These are phyloP conservation scores for Phoma sp. DNA, from an alignment of 2,329 filamentous ascomycete genomes.

Conservation along the genomic window DNA sequence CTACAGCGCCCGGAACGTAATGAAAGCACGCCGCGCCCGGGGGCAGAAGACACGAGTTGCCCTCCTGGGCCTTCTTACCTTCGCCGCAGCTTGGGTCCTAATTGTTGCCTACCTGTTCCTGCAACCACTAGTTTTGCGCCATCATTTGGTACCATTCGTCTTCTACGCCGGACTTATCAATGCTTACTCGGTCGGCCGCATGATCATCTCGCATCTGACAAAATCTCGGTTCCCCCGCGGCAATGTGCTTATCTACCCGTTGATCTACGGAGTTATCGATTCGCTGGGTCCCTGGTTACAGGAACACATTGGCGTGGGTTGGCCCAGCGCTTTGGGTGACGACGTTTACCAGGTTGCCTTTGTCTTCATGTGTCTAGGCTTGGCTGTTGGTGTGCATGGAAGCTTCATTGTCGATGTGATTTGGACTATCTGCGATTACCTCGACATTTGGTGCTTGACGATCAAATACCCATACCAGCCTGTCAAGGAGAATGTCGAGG, in stretches of 20 bases:
- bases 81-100: slow-evolving; percentile 78
- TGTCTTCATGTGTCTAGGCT: slow-evolving; percentile 85
- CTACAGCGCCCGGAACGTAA: slow-evolving; percentile 77
- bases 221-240: slow-evolving; percentile 88
- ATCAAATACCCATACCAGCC: slow-evolving; percentile 81
- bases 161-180: slow-evolving; percentile 91
- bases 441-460: slow-evolving; percentile 97
- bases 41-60: slow-evolving; percentile 76
- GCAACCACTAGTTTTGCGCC: slow-evolving; percentile 81
- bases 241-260: slow-evolving; percentile 82
- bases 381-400: slow-evolving; percentile 89
- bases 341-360: slow-evolving; percentile 90
- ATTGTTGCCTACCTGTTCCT: slow-evolving; percentile 82
- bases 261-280: slow-evolving; percentile 81
- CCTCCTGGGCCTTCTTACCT: slow-evolving; percentile 82
- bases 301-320: slow-evolving; percentile 55
- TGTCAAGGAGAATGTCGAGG: slow-evolving; percentile 39
- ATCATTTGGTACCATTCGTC: slow-evolving; percentile 87
- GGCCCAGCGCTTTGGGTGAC: slow-evolving; percentile 55
- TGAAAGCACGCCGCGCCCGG: slow-evolving; percentile 77
- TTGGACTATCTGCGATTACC: slow-evolving; percentile 94
- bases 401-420: slow-evolving; percentile 98
- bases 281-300: slow-evolving; percentile 74
- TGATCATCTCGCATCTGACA: slow-evolving; percentile 93
- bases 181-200: slow-evolving; percentile 92